Conservation (phyloP, 2,329 filamentous ascomycete species). For the Botrytis fragariae region DNA sequence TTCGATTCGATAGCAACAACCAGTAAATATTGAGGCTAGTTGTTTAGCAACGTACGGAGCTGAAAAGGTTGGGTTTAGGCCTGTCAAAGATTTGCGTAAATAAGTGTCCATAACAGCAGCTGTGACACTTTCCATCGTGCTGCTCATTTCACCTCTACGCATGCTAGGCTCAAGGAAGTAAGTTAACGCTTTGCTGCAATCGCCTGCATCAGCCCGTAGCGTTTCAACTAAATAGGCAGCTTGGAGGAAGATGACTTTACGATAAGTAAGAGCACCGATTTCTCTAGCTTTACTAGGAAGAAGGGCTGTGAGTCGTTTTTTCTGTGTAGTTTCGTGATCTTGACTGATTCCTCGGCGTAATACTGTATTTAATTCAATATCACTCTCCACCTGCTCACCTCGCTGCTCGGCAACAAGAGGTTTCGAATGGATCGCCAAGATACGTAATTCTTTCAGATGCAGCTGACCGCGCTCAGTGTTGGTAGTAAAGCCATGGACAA, state of each 20-base stretch:
- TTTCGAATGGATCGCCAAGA: conserved; percentile 83
- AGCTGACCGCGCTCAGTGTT: conserved; percentile 70
- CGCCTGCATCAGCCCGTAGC: conserved; percentile 78
- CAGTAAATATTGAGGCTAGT: conserved; percentile 78
- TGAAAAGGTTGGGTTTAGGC: conserved; percentile 74
- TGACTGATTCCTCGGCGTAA: conserved; percentile 80
- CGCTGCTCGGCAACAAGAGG: conserved; percentile 85
- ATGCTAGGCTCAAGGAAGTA: conserved; percentile 95
- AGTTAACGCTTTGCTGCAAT: conserved; percentile 83
- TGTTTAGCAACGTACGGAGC: conserved; percentile 88
- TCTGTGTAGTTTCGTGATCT: conserved; percentile 76
- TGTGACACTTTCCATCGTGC: conserved; percentile 62
- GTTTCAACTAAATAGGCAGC: conserved; percentile 87
- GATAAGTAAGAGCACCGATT: conserved; percentile 79
- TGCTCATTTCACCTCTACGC: conserved; percentile 61
- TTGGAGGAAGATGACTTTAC: conserved; percentile 88
- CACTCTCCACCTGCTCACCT: conserved; percentile 87
- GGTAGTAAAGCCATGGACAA: conserved; percentile 84
- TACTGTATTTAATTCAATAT: conserved; percentile 94
- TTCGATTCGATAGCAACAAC: conserved; percentile 90
- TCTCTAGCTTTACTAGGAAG: conserved; percentile 75
- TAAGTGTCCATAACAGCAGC: conserved; percentile 76
- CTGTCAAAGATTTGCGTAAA: conserved; percentile 69
- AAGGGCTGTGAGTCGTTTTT: conserved; percentile 70
- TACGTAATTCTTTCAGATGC: conserved; percentile 72